Evolutionary conservation across 176 grass and related monocot genomes (phyloP).

Genomic region (Chrysopogon serrulatus): DNA sequence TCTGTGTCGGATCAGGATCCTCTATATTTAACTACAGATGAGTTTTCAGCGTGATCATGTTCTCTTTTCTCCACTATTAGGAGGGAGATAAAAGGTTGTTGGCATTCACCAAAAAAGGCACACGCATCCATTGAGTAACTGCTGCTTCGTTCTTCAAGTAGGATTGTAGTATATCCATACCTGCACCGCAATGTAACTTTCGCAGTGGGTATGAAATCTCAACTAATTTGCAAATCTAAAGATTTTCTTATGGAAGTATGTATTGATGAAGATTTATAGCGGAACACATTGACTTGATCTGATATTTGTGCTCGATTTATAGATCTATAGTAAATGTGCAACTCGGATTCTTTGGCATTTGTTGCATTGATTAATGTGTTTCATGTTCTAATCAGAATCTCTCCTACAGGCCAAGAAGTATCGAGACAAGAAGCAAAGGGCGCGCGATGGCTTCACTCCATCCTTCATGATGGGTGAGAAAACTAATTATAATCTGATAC

Average conservation of each 20-base stretch:
- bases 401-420: conserved; percentile 48
- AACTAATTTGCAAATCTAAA: not conserved
- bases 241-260: not conserved
- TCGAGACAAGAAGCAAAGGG: too few relatives aligned
- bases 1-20: too few relatives aligned
- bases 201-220: not conserved
- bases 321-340: too few relatives aligned
- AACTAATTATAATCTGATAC: too few relatives aligned
- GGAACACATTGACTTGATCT: not conserved
- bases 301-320: too few relatives aligned
- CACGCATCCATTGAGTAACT: conserved; percentile 59
- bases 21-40: not conserved
- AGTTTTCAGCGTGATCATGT: not conserved
- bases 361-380: conserved; percentile 13
- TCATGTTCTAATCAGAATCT: conserved; percentile 50
- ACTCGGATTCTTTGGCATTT: too few relatives aligned
- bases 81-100: conserved; percentile 78
- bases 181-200: not conserved
- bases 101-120: conserved; percentile 85
- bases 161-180: too few relatives aligned
- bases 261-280: not conserved
- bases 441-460: too few relatives aligned
- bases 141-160: not conserved
- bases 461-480: too few relatives aligned
- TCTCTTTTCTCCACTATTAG: conserved; percentile 33